Base-by-base conservation (phyloP, 768 basidiomycete species). In the Lentinula raphanica region DNA sequence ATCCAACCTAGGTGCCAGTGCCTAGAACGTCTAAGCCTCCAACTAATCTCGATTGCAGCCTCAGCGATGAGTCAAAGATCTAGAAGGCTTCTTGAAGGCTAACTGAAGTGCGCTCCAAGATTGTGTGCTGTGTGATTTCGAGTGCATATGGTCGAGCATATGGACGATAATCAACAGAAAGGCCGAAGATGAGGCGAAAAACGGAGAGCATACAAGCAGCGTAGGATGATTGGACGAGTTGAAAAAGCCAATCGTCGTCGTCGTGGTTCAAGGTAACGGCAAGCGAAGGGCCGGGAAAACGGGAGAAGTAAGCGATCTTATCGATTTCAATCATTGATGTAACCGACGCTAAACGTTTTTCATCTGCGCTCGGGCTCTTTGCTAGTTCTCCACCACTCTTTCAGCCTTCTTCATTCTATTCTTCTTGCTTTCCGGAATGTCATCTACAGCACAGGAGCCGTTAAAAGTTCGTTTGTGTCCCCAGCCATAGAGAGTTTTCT, bases 401-500 rank as follows among this genome's bases (percentile, higher is more conserved):
- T 21, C 21, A n/a, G 2, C 8, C 19, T 21, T 21, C 11, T 5
- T 44, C 42, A 9, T 21, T 8, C 12, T 8, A 8, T 35, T 13
- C 13, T 8, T 13, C 9, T 35, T 35, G 32, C 8, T 35, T 35
- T n/a, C n/a, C n/a, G 5, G 3, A 13, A 91, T 67, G 78, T 94
- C 27, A 76, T 87, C 25, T 82, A 79, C 2, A 90, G 90, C 67
- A 92, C 90, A 0, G 86, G 87, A 61, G 59, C 79, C 2, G 78
- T 80, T 1, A 91, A 92, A 64, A 71, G 76, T 0, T 65, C 73
- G 32, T 89, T 87, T 83, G 69, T 76, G 9, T 79, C 82, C 17
- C n/a, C n/a, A n/a, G n/a, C n/a, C n/a, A n/a, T n/a, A 46, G 8
- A 11, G 12, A 9, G 17, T 44, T 44, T 44, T n/a, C 6, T 23